Conservation (phyloP, 2,329 filamentous ascomycete genomes). For the Cordyceps javanica region DNA sequence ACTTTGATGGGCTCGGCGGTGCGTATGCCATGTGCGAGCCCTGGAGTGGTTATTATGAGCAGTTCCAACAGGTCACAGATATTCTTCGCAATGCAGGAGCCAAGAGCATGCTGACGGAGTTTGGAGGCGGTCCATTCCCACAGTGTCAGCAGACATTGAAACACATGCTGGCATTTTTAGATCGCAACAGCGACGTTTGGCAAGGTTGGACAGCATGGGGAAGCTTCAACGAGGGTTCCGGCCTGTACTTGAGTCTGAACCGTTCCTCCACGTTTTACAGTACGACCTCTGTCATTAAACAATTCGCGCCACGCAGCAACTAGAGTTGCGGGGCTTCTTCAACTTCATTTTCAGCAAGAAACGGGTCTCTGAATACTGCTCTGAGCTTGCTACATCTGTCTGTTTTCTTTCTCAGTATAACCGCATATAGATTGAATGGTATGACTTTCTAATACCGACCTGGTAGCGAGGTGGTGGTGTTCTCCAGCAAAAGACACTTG, state of each 20-base stretch:
- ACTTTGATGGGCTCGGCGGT: neutral
- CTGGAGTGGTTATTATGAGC: neutral
- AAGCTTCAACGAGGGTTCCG: neutral
- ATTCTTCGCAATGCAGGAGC: neutral
- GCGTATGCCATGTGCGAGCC: neutral
- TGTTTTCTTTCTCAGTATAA: too few species aligned
- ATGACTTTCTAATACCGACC: too few species aligned
- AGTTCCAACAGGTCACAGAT: neutral
- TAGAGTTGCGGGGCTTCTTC: neutral
- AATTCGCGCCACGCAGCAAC: neutral
- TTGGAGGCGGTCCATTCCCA: neutral
- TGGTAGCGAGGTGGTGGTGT: too few species aligned
- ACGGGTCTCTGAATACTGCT: too few species aligned
- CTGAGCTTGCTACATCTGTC: too few species aligned
- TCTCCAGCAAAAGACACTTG: too few species aligned
- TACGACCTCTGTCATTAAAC: neutral
- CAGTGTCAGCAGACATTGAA: neutral
- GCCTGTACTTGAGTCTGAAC: neutral
- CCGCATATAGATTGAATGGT: too few species aligned
- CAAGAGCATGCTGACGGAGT: neutral
- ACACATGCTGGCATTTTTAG: neutral
- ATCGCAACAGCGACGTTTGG: neutral
- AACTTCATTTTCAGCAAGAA: too few species aligned
- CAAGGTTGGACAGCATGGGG: neutral
- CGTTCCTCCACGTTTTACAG: neutral